Base-by-base conservation (phyloP, 371 early-diverging fungal genomes). In the Syncephalis plumigaleata region DNA sequence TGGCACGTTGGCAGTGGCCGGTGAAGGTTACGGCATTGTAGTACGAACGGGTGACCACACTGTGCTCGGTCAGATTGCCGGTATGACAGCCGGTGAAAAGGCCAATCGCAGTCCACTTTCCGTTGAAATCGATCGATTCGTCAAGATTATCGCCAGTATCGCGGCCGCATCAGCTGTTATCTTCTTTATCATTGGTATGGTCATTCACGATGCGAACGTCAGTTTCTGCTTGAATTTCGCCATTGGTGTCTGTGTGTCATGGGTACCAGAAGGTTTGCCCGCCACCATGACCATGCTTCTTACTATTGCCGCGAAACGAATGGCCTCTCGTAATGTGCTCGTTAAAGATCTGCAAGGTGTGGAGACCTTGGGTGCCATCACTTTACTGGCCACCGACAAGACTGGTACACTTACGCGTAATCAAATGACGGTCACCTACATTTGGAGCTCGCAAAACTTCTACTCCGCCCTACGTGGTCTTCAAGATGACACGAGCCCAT, bases 331-430 rank as follows among this genome's bases (percentile, higher is more conserved):
- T 48, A 81, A 92, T 51, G 90, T 94, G 3, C 68, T 95, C 15
- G 93, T 94, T 52, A 95, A 91, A 58, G 89, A 94, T 57, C 61
- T 95, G 27, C 81, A 86, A 50, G 93, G 89, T 51, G 92, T 95
- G 16, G 94, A 95, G 55, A 91, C 93, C 13, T 75, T 94, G 17
- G 94, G 94, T 38, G 88, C 90, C 1, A 89, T 96, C 42, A 94
- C 95, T 16, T 65, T 89, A 11, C 67, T 96, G 46, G 92, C 91
- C 31, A 91, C 92, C 0, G 94, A 93, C 59, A 95, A 96, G 65
- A 92, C 93, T 0, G 93, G 95, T 48, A 94, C 96, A 31, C 63
- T 95, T 51, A 92, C 93, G 18, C 75, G 88, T 45, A 95, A 91
- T 64, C 87, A 88, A 59, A 93, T 95, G 92, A 87, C 85, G 0